These are phyloP conservation scores for Thymus quinquecostatus DNA, from an alignment of 257 asterid genomes.

Conservation along the genomic window DNA sequence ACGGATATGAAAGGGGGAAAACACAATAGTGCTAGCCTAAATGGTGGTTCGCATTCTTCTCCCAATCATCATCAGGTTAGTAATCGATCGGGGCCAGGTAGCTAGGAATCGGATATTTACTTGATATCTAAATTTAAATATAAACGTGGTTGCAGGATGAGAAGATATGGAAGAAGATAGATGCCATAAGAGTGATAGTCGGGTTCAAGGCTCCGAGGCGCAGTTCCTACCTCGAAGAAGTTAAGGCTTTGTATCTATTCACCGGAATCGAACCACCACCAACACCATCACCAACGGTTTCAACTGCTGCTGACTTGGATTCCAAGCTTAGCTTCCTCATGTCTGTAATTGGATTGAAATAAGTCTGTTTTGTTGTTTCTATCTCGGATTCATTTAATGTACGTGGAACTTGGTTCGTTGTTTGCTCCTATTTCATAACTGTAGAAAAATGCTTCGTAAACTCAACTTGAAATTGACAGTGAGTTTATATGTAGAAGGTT, in stretches of 20 bases:
- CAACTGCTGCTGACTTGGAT: slow-evolving; percentile 25
- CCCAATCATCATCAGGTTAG: too few relatives aligned
- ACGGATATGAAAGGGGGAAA: not conserved
- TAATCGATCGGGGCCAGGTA: too few relatives aligned
- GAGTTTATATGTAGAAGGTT: too few relatives aligned
- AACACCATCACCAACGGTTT: not conserved
- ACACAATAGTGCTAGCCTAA: not conserved
- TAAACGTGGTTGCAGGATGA: slow-evolving; percentile 32
- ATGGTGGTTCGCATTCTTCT: not conserved
- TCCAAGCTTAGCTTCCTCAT: slow-evolving; percentile 64
- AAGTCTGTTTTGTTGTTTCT: not conserved
- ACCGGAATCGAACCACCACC: slow-evolving; percentile 81
- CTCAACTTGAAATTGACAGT: too few relatives aligned
- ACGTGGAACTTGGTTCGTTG: not conserved
- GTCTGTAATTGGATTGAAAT: slow-evolving; percentile 79
- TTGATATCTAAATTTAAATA: too few relatives aligned
- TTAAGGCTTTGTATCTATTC: slow-evolving; percentile 64
- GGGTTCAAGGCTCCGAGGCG: slow-evolving; percentile 57
- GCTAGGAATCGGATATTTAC: too few relatives aligned
- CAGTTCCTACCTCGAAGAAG: slow-evolving; percentile 51
- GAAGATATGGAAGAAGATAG: slow-evolving; percentile 65
- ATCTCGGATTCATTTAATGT: not conserved
- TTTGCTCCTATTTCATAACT: not conserved
- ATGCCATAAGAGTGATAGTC: slow-evolving; percentile 60
- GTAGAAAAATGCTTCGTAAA: too few relatives aligned